Evolutionary conservation across 2,329 filamentous ascomycete species (phyloP).

Genomic region (Neonectria ditissima): DNA sequence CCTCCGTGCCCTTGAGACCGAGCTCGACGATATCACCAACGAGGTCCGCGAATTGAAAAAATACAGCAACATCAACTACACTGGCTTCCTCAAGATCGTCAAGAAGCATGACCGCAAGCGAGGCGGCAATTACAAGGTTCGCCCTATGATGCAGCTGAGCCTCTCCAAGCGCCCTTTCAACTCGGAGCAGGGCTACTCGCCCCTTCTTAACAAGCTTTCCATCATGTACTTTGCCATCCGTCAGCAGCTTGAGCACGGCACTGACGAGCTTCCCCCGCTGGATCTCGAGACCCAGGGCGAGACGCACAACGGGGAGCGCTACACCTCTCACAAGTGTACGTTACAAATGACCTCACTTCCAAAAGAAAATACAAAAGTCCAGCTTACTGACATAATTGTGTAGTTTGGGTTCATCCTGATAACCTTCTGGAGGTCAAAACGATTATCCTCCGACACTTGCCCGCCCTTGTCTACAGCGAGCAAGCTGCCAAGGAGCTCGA

Average conservation of each 20-base stretch:
- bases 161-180: slow-evolving; percentile 93
- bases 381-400: slow-evolving; percentile 19
- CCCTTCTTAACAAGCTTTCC: slow-evolving; percentile 89
- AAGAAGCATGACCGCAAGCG: slow-evolving; percentile 99
- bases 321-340: slow-evolving; percentile 88
- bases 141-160: slow-evolving; percentile 90
- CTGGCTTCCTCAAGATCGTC: slow-evolving; percentile 95
- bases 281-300: slow-evolving; percentile 66
- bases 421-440: slow-evolving; percentile 98
- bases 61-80: slow-evolving; percentile 97
- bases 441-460: slow-evolving; percentile 88
- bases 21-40: slow-evolving; percentile 89
- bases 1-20: slow-evolving; percentile 78
- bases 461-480: slow-evolving; percentile 92
- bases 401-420: slow-evolving; percentile 94
- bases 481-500: slow-evolving; percentile 86
- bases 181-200: slow-evolving; percentile 88
- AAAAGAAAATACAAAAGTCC: too few species aligned
- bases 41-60: slow-evolving; percentile 94
- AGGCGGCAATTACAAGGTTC: slow-evolving; percentile 86
- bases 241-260: slow-evolving; percentile 75
- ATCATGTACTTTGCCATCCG: slow-evolving; percentile 96
- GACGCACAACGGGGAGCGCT: slow-evolving; percentile 75
- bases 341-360: slow-evolving; percentile 3
- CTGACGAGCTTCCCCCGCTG: slow-evolving; percentile 56